Evolutionary conservation across 208 protist species (phyloP).

Genomic region (Acanthamoeba sp.): DNA sequence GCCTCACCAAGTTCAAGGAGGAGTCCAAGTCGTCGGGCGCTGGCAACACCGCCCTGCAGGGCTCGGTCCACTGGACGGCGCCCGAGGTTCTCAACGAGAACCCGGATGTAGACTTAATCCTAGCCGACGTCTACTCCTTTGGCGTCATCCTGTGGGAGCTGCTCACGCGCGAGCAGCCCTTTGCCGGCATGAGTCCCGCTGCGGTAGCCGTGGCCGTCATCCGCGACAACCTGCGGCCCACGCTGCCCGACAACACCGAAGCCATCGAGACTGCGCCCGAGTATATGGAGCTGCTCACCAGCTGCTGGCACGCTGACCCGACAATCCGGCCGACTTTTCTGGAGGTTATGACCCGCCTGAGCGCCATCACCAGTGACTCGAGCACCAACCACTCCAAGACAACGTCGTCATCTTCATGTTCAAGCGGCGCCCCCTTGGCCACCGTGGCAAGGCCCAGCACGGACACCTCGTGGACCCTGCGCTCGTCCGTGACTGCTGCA

Average conservation of each 20-base stretch:
- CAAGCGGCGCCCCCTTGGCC: neutral
- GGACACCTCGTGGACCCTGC: neutral
- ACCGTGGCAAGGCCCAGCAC: neutral
- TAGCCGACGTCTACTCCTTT: constrained; percentile 44
- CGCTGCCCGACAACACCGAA: neutral
- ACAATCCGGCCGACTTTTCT: neutral
- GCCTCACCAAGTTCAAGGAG: constrained; percentile 47
- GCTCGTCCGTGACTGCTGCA: neutral
- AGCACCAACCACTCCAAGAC: neutral
- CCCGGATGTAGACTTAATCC: constrained; percentile 14
- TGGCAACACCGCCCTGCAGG: neutral
- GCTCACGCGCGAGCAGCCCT: constrained; percentile 43
- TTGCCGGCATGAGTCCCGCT: constrained; percentile 30
- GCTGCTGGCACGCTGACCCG: constrained; percentile 13
- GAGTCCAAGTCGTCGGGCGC: neutral
- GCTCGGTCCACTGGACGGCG: constrained; percentile 41
- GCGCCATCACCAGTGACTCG: constrained; percentile 4
- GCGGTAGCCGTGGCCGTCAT: constrained; percentile 55
- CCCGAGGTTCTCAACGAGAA: constrained; percentile 62
- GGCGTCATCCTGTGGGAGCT: constrained; percentile 60
- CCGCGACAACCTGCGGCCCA: constrained; percentile 15
- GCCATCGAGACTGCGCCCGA: neutral
- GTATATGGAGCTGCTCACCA: neutral
- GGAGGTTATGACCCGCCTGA: constrained; percentile 44
- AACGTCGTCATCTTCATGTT: constrained; percentile 10